These are phyloP conservation scores for Pseudogymnoascus verrucosus DNA, from an alignment of 2,329 filamentous ascomycete species.

Conservation along the genomic window DNA sequence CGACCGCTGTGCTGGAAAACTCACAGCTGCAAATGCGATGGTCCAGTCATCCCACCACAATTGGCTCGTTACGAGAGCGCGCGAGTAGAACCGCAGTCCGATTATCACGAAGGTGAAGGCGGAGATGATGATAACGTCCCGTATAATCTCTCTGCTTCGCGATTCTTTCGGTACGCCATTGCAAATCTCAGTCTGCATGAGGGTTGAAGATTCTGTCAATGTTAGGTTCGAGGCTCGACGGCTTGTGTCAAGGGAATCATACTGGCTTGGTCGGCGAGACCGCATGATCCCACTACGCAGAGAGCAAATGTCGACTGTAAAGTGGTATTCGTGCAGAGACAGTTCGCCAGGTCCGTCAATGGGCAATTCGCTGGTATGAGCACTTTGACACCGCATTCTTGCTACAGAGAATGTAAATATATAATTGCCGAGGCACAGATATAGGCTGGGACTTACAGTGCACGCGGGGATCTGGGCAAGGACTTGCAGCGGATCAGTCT, in stretches of 20 bases:
- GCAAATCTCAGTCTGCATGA: slow-evolving; percentile 16
- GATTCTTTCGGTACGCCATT: slow-evolving; percentile 11
- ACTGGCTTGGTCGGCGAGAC: slow-evolving; percentile 15
- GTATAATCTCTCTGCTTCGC: slow-evolving; percentile 14
- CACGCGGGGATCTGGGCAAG: slow-evolving; percentile 7
- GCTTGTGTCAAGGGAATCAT: background rate
- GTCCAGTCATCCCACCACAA: slow-evolving; percentile 19
- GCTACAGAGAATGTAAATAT: background rate
- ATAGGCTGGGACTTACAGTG: background rate
- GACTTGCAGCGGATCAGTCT: background rate
- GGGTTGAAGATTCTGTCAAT: slow-evolving; percentile 9
- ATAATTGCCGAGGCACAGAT: background rate
- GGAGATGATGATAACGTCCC: slow-evolving; percentile 12
- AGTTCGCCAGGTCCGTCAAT: slow-evolving; percentile 10
- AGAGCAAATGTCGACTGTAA: slow-evolving; percentile 12
- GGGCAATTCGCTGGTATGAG: background rate
- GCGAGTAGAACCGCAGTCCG: slow-evolving; percentile 15
- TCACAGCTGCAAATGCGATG: slow-evolving; percentile 12
- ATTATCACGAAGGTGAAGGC: slow-evolving; percentile 15
- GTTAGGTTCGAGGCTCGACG: background rate
- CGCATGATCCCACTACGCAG: slow-evolving; percentile 14
- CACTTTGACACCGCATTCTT: slow-evolving; percentile 8
- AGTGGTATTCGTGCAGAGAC: slow-evolving; percentile 17
- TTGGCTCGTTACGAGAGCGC: slow-evolving; percentile 11
- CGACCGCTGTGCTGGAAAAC: background rate